These are phyloP conservation scores for Uncinocarpus reesii DNA, from an alignment of 2,329 filamentous ascomycete genomes.

Conservation along the genomic window DNA sequence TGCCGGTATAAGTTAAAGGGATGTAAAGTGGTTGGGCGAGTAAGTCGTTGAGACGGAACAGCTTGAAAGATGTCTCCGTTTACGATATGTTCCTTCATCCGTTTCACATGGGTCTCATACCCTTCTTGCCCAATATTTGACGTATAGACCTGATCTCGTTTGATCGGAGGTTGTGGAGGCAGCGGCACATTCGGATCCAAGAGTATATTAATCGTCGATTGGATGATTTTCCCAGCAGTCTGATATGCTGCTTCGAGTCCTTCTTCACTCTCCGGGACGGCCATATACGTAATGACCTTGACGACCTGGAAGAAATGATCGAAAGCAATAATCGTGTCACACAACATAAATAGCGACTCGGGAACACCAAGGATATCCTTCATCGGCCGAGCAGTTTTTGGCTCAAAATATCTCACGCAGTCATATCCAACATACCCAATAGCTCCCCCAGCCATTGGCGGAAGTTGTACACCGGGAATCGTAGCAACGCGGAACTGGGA, in stretches of 20 bases:
- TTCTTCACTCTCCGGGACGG: slow-evolving; percentile 50
- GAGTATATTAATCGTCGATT: slow-evolving; percentile 59
- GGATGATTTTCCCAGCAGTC: slow-evolving; percentile 54
- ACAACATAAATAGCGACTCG: slow-evolving; percentile 94
- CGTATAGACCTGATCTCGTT: slow-evolving; percentile 64
- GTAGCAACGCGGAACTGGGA: slow-evolving; percentile 67
- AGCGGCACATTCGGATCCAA: slow-evolving; percentile 65
- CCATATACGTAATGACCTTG: slow-evolving; percentile 86
- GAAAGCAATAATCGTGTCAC: slow-evolving; percentile 85
- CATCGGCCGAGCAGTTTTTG: slow-evolving; percentile 80
- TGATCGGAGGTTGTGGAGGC: slow-evolving; percentile 63
- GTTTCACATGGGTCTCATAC: slow-evolving; percentile 81
- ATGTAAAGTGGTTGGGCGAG: slow-evolving; percentile 78
- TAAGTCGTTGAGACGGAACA: slow-evolving; percentile 87
- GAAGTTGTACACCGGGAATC: slow-evolving; percentile 71
- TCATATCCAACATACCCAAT: slow-evolving; percentile 97
- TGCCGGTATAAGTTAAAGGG: slow-evolving; percentile 98
- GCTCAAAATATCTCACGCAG: slow-evolving; percentile 95
- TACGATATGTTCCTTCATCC: slow-evolving; percentile 80
- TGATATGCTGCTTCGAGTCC: slow-evolving; percentile 60
- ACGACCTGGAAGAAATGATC: slow-evolving; percentile 90
- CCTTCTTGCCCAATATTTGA: slow-evolving; percentile 85
- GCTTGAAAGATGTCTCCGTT: slow-evolving; percentile 94
- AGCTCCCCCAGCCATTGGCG: slow-evolving; percentile 79
- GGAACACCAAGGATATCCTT: slow-evolving; percentile 82